These are phyloP conservation scores for Cutaneotrichosporon sp. DNA, from an alignment of 1,284 basidiomycete species.

Conservation along the genomic window DNA sequence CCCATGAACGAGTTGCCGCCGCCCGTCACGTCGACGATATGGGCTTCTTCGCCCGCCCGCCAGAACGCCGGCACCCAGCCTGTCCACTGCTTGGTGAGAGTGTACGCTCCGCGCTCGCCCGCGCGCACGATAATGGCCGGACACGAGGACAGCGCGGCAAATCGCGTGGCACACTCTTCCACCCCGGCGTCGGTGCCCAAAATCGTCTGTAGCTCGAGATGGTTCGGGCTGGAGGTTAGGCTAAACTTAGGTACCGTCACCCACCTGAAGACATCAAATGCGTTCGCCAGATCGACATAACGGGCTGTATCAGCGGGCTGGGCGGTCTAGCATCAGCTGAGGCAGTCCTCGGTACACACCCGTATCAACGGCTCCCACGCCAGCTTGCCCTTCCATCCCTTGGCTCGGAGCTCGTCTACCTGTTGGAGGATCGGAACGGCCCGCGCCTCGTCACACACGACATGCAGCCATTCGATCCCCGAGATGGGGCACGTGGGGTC, in stretches of 20 bases:
- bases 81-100: constrained; percentile 41
- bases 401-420: constrained; percentile 49
- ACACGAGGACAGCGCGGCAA: constrained; percentile 5
- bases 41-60: constrained; percentile 45
- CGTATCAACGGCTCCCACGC: constrained; percentile 72
- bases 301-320: not conserved
- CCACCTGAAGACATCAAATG: constrained; percentile 34
- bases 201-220: constrained; percentile 49
- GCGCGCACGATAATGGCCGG: constrained; percentile 63
- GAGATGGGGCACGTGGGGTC: constrained; percentile 54
- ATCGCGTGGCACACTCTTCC: constrained; percentile 8
- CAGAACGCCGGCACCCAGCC: constrained; percentile 77
- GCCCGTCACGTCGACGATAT: constrained; percentile 77
- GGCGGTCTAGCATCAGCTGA: not conserved
- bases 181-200: constrained; percentile 40
- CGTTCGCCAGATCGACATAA: constrained; percentile 17
- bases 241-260: not conserved
- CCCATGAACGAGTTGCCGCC: constrained; percentile 86
- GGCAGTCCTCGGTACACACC: not conserved
- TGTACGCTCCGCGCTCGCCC: constrained; percentile 69
- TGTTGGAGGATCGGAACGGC: constrained; percentile 65
- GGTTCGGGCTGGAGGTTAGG: constrained; percentile 47
- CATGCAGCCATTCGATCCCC: constrained; percentile 59
- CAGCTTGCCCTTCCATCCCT: constrained; percentile 59
- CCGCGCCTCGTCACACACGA: constrained; percentile 74